Evolutionary conservation across 176 grass and related monocot genomes (phyloP).

Genomic region (Oryza australiensis): DNA sequence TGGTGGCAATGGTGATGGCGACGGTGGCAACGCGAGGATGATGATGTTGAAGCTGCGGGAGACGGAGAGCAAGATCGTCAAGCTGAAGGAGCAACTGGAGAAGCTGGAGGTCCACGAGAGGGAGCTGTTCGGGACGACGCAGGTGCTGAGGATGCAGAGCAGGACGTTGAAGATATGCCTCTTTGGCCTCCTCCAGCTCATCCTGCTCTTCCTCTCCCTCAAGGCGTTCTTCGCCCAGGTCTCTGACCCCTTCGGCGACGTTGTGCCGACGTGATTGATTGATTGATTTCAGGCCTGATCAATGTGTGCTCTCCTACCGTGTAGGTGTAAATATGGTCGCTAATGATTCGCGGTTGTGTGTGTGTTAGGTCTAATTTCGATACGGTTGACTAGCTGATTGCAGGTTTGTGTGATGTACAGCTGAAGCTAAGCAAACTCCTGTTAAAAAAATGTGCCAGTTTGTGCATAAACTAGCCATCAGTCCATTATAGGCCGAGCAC

Average conservation of each 20-base stretch:
- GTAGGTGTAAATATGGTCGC: background rate
- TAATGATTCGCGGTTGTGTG: background rate
- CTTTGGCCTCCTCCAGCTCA: constrained; percentile 52
- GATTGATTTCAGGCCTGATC: background rate
- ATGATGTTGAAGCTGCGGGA: constrained; percentile 30
- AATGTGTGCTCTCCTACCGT: too few species aligned
- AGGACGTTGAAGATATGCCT: constrained; percentile 52
- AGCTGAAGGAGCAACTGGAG: constrained; percentile 49
- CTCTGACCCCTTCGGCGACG: constrained; percentile 22
- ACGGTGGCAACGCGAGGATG: background rate
- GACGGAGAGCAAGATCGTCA: constrained; percentile 44
- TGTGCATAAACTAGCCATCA: background rate
- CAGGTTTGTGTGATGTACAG: background rate
- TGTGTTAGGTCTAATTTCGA: background rate
- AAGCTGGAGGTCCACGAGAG: constrained; percentile 43
- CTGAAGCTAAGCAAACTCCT: background rate
- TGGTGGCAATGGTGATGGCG: background rate
- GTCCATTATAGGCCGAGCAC: background rate
- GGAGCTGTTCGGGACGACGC: constrained; percentile 42
- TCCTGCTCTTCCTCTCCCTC: constrained; percentile 51
- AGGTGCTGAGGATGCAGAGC: constrained; percentile 57
- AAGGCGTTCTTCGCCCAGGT: constrained; percentile 45
- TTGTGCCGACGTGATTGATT: constrained; percentile 61
- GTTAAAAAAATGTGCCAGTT: background rate
- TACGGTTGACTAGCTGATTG: background rate